Conservation (phyloP, 192 early-diverging fungal genomes). For the Coemansia sp. region DNA sequence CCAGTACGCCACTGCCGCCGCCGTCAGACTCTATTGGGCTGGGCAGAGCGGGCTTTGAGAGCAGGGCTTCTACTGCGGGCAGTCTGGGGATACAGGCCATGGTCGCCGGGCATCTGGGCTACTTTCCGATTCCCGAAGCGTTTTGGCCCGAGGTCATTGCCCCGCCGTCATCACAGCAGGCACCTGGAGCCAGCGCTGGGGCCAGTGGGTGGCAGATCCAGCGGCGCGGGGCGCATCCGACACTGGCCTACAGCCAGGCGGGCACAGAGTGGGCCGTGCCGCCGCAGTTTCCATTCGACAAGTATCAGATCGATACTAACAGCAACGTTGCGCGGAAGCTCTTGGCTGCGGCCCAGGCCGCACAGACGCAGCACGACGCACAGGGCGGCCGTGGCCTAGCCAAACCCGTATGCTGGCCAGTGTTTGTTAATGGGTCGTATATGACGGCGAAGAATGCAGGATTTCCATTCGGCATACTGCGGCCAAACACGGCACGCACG, state of each 20-base stretch:
- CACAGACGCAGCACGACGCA: slow-evolving; percentile 42
- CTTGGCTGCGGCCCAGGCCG: slow-evolving; percentile 32
- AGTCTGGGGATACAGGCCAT: slow-evolving; percentile 36
- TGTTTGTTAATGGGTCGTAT: slow-evolving; percentile 61
- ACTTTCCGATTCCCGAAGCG: slow-evolving; percentile 71
- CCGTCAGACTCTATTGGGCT: slow-evolving; percentile 1
- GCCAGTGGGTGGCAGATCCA: slow-evolving; percentile 31
- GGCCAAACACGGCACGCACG: slow-evolving; percentile 56
- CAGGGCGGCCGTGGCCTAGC: slow-evolving; percentile 50
- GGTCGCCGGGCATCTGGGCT: slow-evolving; percentile 39
- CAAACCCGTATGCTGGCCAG: slow-evolving; percentile 50
- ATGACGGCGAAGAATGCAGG: slow-evolving; percentile 51
- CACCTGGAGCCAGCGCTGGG: neutral
- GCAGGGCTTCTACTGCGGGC: too few relatives aligned
- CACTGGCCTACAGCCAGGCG: slow-evolving; percentile 51
- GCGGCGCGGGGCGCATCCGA: slow-evolving; percentile 59
- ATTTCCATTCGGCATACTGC: slow-evolving; percentile 70
- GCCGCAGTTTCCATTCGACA: slow-evolving; percentile 68
- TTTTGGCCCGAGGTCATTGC: slow-evolving; percentile 58
- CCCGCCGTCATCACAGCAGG: slow-evolving; percentile 10
- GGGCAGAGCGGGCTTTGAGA: slow-evolving; percentile 9
- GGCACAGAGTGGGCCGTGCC: slow-evolving; percentile 58
- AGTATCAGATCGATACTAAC: slow-evolving; percentile 61
- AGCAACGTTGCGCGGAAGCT: slow-evolving; percentile 59
- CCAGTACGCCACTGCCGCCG: slow-evolving; percentile 30